Evolutionary conservation across 371 early-diverging fungal species (phyloP), one percentile per base, ranked within the genome.

Genomic region (Apophysomyces sp.): DNA sequence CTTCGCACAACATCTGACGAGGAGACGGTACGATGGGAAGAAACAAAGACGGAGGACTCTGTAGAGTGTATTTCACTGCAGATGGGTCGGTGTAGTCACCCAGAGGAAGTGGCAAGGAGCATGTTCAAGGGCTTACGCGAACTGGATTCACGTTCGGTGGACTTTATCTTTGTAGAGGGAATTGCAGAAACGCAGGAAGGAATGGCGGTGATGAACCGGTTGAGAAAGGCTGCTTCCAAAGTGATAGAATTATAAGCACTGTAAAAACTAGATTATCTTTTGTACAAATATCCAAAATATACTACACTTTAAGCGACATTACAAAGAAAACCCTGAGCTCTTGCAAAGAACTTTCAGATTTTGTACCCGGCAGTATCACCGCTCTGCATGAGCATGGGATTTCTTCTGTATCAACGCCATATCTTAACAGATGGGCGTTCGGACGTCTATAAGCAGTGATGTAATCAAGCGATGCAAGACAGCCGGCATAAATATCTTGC

Each of bases 191-290:
- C 74, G 6, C 71, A 86, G 13, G 95, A 95, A 72, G 99, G 99
- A 1, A 69, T 94, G 77, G 99, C 99, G 2, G 92, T 99, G 28
- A 99, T 99, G 99, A 99, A 99, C 81, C 77, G 99, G 18, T 62
- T 99, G 29, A 82, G 92, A 62, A 98, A 98, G 69, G 99, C 99
- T 3, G 93, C 99, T 0, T 80, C 86, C 0, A 73, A 77, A 57
- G 81, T 80, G 24, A 64, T 87, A 40, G 68, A 74, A 36, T 3
- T 31, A 36, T 53, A 32, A 52, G n/a, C 15, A 31, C n/a, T 7
- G 34, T 56, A 32, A 12, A 56, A 56, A n/a, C 32, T n/a, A 56
- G 37, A 56, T 26, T 5, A 52, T 12, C 18, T n/a, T n/a, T 21
- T 44, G 49, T 44, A 44, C 49, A 44, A 44, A 44, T 21, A 44